Conservation (phyloP, 176 grass and related monocot species). For the Musa acuminata region DNA sequence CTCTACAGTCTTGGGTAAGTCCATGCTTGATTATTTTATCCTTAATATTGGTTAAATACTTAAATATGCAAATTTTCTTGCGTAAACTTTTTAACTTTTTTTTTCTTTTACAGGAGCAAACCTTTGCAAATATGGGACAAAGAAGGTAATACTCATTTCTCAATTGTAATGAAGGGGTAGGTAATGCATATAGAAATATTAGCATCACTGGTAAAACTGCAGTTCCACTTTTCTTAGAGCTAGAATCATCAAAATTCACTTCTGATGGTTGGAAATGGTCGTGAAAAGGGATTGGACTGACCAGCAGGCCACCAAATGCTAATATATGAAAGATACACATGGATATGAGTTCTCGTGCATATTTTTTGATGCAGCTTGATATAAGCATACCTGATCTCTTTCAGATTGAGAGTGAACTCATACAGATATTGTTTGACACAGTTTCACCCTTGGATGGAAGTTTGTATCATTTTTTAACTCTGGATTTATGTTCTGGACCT, state of each 20-base stretch:
- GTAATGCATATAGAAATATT: not conserved
- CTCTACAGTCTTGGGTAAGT: constrained; percentile 89
- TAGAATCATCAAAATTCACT: too few species aligned
- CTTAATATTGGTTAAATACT: not conserved
- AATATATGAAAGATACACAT: too few species aligned
- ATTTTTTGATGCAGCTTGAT: too few species aligned
- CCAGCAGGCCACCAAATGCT: too few species aligned
- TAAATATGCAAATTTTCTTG: not conserved
- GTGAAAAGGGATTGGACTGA: too few species aligned
- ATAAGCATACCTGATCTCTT: too few species aligned
- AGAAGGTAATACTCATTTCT: constrained; percentile 48
- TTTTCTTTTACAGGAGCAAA: constrained; percentile 48
- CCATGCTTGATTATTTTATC: not conserved
- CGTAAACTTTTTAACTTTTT: constrained; percentile 13
- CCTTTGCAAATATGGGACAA: constrained; percentile 99
- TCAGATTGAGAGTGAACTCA: not conserved
- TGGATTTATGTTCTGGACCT: too few species aligned
- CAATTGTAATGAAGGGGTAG: constrained; percentile 5
- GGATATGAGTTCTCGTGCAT: too few species aligned
- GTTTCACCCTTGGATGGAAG: not conserved
- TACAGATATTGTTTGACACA: not conserved
- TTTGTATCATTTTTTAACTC: not conserved
- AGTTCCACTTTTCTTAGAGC: too few species aligned
- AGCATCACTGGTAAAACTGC: too few species aligned
- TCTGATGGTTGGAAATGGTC: too few species aligned